Evolutionary conservation across 352 stramenopile genomes (phyloP), one percentile per base, ranked within the genome.

Genomic region (Globisporangium orthogonon): DNA sequence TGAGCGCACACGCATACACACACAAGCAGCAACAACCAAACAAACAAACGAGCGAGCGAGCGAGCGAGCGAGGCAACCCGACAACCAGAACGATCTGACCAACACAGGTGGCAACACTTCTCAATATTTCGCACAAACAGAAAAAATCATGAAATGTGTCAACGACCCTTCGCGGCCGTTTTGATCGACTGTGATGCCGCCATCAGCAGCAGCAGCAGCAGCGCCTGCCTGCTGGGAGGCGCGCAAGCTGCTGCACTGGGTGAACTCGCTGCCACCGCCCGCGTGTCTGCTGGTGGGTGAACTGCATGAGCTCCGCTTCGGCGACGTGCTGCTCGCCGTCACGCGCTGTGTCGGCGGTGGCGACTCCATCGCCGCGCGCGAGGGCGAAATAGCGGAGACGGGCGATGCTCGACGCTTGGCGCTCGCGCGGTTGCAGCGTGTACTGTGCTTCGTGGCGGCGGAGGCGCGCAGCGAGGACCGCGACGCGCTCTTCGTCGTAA

Each of bases 191-290:
- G 23, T 23, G 23, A 23, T 23, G 23, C 23, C 23, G 23, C 23
- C 23, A 23, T 23, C 23, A 23, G 13, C 40, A n/a, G 10, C 13
- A n/a, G 28, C 4, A 15, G 31, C 39, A 47, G 9, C 28, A 41
- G 23, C 23, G 23, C 23, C 23, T 23, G 23, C 23, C 23, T 23
- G 23, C 23, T 58, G 69, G 30, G 61, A 58, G 2, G 54, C 60
- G 51, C 74, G 78, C 23, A 64, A 82, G 60, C 61, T 87, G 40
- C 55, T 91, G 45, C 81, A 91, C 52, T 91, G 78, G 78, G 52
- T 91, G 51, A 91, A 91, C 63, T 88, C 81, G 31, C 58, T 89
- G 49, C 81, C 78, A 14, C 55, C 86, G 15, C 69, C 76, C 14
- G 68, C 63, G 47, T 89, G 81, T 56, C 60, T 87, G 56, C 57